phyloP scores from a whole-genome alignment of 176 grass and related monocot genomes.

The Aegilops umbellulata region DNA sequence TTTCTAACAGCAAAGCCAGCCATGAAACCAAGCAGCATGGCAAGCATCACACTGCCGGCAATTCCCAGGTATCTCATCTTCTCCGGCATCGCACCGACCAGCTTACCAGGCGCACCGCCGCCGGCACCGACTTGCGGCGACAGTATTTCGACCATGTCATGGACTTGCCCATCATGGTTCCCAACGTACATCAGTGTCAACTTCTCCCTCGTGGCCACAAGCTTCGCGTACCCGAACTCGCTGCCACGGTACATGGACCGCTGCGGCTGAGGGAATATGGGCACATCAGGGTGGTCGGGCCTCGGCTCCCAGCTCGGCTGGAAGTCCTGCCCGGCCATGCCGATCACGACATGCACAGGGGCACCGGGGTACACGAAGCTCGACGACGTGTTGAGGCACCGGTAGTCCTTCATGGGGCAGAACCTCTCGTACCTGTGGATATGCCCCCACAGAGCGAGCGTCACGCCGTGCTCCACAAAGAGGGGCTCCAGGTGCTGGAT shows the following conservation, averaged over 20 bases:
- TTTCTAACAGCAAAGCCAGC: background rate
- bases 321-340: conserved; percentile 81
- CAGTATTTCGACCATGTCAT: conserved; percentile 83
- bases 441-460: conserved; percentile 90
- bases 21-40: background rate
- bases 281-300: conserved; percentile 53
- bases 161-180: conserved; percentile 93
- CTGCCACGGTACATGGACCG: conserved; percentile 78
- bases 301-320: conserved; percentile 72
- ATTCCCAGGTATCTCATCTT: background rate
- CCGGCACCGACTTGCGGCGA: background rate
- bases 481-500: conserved; percentile 68
- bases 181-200: conserved; percentile 67
- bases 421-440: conserved; percentile 92
- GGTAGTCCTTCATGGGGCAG: conserved; percentile 73
- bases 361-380: conserved; percentile 64
- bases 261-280: conserved; percentile 76
- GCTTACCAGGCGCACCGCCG: background rate
- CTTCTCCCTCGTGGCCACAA: conserved; percentile 78
- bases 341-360: conserved; percentile 88
- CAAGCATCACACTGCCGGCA: background rate
- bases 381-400: conserved; percentile 58
- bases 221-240: conserved; percentile 76
- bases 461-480: conserved; percentile 79
- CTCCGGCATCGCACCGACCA: background rate